phyloP scores from a whole-genome alignment of 2,329 filamentous ascomycete species.

The Paramyrothecium sp. region DNA sequence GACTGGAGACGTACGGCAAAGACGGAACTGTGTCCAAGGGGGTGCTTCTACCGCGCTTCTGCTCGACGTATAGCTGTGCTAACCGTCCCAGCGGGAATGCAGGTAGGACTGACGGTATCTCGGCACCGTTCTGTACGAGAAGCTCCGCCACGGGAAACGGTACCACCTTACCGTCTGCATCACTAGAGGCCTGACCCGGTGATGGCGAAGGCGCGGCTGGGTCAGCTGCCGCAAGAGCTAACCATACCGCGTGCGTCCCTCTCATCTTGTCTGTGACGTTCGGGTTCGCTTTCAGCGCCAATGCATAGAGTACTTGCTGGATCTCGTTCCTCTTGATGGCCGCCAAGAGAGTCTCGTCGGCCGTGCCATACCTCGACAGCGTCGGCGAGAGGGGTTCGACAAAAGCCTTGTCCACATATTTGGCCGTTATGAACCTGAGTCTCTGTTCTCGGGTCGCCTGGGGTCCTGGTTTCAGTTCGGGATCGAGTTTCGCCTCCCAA shows the following conservation, averaged over 20 bases:
- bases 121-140: conserved; percentile 88
- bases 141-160: conserved; percentile 90
- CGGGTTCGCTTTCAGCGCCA: conserved; percentile 82
- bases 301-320: conserved; percentile 84
- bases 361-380: conserved; percentile 70
- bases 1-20: conserved; percentile 47
- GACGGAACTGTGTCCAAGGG: conserved; percentile 60
- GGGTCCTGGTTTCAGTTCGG: conserved; percentile 67
- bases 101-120: conserved; percentile 73
- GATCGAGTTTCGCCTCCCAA: conserved; percentile 86
- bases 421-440: conserved; percentile 90
- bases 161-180: conserved; percentile 51
- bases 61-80: conserved; percentile 81
- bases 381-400: conserved; percentile 76
- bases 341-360: conserved; percentile 86
- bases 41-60: conserved; percentile 58
- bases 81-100: conserved; percentile 80
- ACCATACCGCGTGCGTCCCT: conserved; percentile 83
- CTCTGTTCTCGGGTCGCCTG: conserved; percentile 85
- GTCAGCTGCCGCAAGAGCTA: conserved; percentile 89
- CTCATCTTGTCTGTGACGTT: conserved; percentile 84
- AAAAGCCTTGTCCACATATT: conserved; percentile 83
- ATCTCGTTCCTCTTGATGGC: conserved; percentile 97
- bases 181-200: conserved; percentile 38
- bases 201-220: conserved; percentile 70